Base-by-base conservation (phyloP, 225 moss, liverwort and hornwort genomes). In the Polytrichum formosum region DNA sequence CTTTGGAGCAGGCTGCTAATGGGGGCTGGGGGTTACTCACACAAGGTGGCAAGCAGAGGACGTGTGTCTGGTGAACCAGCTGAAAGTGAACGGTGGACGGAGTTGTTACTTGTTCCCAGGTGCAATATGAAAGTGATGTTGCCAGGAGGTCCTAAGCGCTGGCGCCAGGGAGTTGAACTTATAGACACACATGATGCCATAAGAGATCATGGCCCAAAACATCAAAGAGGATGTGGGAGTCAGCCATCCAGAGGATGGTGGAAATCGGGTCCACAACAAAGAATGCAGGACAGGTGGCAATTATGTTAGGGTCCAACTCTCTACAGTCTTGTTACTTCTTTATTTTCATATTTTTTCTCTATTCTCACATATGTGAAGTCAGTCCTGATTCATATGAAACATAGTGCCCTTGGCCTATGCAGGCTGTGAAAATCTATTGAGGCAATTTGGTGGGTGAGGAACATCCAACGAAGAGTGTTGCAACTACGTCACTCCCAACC, bases 101-200 rank as follows among this genome's bases (percentile, higher is more conserved):
- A 91, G 67, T 76, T 91, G 64, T 71, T 89, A 1, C 89, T 96
- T 28, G 90, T 84, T 25, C 68, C 84, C 53, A 87, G 91, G 75
- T 93, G 91, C 81, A 93, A 84, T 79, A 92, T 93, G 96, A 82
- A 79, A 71, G 85, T 96, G 60, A 74, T 85, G 69, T 78, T 96
- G 71, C 86, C 82, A 56, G 96, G 96, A 5, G 96, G 93, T 63
- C 96, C 96, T 46, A 93, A 96, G 66, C 85, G 91, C 17, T 96
- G 96, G 96, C 78, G 96, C 27, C 91, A 93, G 70, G 96, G 96
- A 71, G 91, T 93, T 60, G 93, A 96, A 74, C 92, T 93, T 73
- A 88, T 92, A 53, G 96, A 96, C 78, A 82, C 72, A 61, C 68
- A 77, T 71, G 82, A 87, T 68, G 75, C 78, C 76, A 63, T 69